Conservation (phyloP, 495 filamentous ascomycete genomes). For the Parmelia sp. region DNA sequence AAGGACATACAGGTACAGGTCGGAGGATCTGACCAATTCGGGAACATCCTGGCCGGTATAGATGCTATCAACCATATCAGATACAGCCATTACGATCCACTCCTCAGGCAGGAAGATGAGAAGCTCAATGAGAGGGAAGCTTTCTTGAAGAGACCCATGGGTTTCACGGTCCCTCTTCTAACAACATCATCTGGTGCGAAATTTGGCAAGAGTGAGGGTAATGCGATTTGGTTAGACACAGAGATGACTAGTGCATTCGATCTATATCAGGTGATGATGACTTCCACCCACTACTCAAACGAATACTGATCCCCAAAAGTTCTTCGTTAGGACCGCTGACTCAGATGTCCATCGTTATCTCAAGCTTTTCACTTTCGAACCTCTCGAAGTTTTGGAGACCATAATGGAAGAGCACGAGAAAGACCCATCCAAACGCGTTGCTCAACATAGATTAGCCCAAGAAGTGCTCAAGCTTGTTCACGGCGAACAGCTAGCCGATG, state of each 20-base stretch:
- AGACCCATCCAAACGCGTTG: conserved; percentile 62
- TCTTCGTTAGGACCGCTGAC: conserved; percentile 80
- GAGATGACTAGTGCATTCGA: conserved; percentile 76
- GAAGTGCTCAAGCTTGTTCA: conserved; percentile 79
- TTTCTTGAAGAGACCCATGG: conserved; percentile 52
- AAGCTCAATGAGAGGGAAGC: conserved; percentile 17
- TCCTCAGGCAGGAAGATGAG: conserved; percentile 24
- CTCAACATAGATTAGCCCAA: conserved; percentile 72
- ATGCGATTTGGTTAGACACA: conserved; percentile 87
- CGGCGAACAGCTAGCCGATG: conserved; percentile 51
- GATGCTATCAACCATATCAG: conserved; percentile 70
- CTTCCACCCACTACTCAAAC: background rate
- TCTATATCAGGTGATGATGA: conserved; percentile 65
- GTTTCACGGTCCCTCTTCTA: conserved; percentile 83
- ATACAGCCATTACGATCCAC: conserved; percentile 44
- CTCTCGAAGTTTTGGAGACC: conserved; percentile 53
- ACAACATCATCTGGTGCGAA: conserved; percentile 81
- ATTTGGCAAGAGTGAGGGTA: conserved; percentile 92
- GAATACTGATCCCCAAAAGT: conserved; percentile 41
- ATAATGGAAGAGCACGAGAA: conserved; percentile 60
- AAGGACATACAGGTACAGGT: conserved; percentile 73
- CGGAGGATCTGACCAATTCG: conserved; percentile 91
- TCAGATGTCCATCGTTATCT: conserved; percentile 71
- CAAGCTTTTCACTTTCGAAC: conserved; percentile 87
- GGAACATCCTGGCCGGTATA: conserved; percentile 90